Base-by-base conservation (phyloP, 768 basidiomycete species). In the Lentinula edodes region DNA sequence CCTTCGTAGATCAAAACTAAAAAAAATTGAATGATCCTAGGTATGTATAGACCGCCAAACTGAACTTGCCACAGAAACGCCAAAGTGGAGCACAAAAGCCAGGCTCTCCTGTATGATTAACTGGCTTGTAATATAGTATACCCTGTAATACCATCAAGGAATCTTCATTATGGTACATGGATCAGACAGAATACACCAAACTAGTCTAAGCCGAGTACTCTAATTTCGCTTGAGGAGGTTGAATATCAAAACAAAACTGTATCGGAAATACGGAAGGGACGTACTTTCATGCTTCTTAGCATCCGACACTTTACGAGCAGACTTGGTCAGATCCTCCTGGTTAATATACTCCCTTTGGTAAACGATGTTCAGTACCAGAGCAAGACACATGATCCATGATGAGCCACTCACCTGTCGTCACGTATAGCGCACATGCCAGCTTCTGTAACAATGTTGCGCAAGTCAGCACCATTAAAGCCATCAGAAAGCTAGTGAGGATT, bases 341-440 rank as follows among this genome's bases (percentile, higher is more conserved):
- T 85, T 88, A 60, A 95, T 78, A 65, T 93, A 95, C 69, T 95
- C 94, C 63, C 94, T 90, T 66, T 20, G 35, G 28, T 39, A 39
- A 43, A 68, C 43, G 32, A 60, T 52, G 43, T 34, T 46, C 36
- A 62, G 32, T n/a, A 18, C 13, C 18, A 54, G 18, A 58, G 20
- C 23, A 46, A 52, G 2, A 52, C 9, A 3, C 43, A 52, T n/a
- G 32, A 34, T 18, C 6, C n/a, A 8, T 28, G 28, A 28, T 28
- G 28, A 5, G 4, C 9, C 5, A 71, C 83, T 58, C 60, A 89
- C 91, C 92, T 81, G 67, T 98, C 96, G 62, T 98, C 96, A 51
- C 97, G 85, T 67, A 99, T 98, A 6, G 97, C 97, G 70, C 98
- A 98, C 94, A 99, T 96, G 50, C 96, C 96, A 20, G 93, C 90